These are phyloP conservation scores for Lactifluus pinguis DNA, from an alignment of 768 basidiomycete genomes.

Conservation along the genomic window DNA sequence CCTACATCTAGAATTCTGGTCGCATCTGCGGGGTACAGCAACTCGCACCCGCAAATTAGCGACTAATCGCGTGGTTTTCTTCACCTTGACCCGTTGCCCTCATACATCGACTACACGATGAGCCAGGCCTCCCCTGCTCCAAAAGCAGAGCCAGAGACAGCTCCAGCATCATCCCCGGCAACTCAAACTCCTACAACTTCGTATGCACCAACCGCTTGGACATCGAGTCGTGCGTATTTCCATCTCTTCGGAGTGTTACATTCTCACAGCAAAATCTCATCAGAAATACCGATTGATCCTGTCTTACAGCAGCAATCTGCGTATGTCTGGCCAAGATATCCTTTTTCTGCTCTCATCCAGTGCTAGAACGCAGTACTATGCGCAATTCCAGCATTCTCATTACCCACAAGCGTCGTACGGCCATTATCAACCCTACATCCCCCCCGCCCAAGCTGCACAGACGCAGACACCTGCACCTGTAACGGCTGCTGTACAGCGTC, in stretches of 20 bases:
- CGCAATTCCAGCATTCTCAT: slow-evolving; percentile 21
- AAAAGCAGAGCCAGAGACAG: slow-evolving; percentile 10
- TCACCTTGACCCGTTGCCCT: neutral
- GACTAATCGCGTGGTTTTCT: neutral
- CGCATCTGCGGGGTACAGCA: neutral
- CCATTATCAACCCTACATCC: slow-evolving; percentile 24
- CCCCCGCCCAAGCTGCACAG: slow-evolving; percentile 20
- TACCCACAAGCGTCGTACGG: slow-evolving; percentile 25
- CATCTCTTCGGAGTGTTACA: neutral
- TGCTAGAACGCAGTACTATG: slow-evolving; percentile 16
- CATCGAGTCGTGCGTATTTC: slow-evolving; percentile 11
- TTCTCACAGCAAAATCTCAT: neutral
- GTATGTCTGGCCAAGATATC: slow-evolving; percentile 3
- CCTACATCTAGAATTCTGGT: neutral
- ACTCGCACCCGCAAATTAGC: neutral
- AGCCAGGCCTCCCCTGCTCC: slow-evolving; percentile 10
- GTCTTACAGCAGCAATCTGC: slow-evolving; percentile 20
- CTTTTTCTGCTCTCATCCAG: slow-evolving; percentile 1
- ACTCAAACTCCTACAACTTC: slow-evolving; percentile 11
- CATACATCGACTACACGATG: neutral
- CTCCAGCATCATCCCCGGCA: slow-evolving; percentile 1
- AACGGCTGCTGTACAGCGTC: slow-evolving; percentile 5
- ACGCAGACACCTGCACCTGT: slow-evolving; percentile 20
- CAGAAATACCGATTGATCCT: slow-evolving; percentile 21
- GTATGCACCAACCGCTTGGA: slow-evolving; percentile 10